phyloP scores from a whole-genome alignment of 306 rosid genomes.

The Rubus idaeus region DNA sequence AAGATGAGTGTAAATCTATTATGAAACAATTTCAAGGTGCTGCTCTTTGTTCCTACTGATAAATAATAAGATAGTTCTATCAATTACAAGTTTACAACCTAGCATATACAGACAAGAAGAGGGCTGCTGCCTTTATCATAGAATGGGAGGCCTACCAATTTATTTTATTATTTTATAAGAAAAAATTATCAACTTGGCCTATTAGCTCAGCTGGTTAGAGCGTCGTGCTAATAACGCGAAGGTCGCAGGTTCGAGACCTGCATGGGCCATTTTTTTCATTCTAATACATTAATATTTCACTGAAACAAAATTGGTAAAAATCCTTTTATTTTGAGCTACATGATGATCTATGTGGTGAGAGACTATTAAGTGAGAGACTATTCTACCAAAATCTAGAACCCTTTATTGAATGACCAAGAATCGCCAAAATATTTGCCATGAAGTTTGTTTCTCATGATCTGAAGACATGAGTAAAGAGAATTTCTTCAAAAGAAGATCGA shows the following conservation, averaged over 20 bases:
- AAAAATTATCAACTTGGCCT: not conserved
- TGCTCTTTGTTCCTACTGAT: not conserved
- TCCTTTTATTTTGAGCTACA: too few relatives aligned
- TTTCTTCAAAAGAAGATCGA: too few relatives aligned
- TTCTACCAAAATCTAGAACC: too few relatives aligned
- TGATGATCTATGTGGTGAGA: too few relatives aligned
- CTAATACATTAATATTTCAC: too few relatives aligned
- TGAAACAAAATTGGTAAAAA: too few relatives aligned
- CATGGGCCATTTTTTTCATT: not conserved
- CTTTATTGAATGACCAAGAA: too few relatives aligned
- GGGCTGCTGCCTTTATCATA: not conserved
- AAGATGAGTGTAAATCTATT: not conserved
- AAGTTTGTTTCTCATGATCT: too few relatives aligned
- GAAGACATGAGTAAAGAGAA: too few relatives aligned
- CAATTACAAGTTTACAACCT: not conserved
- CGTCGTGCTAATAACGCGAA: conserved; percentile 14
- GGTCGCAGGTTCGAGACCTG: conserved; percentile 26
- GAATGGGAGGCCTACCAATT: too few relatives aligned
- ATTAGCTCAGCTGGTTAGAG: conserved; percentile 21
- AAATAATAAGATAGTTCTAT: not conserved
- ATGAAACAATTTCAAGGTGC: not conserved
- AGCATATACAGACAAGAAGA: not conserved
- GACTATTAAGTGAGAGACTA: too few relatives aligned
- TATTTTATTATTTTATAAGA: accelerated
- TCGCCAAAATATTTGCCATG: too few relatives aligned